Conservation (phyloP, 1,284 basidiomycete genomes). For the Irpex sp. region DNA sequence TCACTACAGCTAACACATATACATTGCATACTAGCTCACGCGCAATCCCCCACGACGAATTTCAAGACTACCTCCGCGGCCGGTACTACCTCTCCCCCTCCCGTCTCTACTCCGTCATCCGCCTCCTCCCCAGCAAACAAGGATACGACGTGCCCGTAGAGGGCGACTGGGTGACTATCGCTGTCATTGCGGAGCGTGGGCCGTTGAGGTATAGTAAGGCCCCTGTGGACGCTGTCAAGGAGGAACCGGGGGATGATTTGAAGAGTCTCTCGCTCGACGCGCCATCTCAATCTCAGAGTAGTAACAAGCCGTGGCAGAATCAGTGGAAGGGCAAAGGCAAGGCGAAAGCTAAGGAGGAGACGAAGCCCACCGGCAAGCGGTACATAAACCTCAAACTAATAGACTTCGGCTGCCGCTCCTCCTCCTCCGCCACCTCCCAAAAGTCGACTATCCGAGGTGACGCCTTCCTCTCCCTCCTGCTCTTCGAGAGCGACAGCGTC, state of each 20-base stretch:
- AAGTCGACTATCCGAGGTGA: conserved; percentile 71
- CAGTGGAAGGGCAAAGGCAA: conserved; percentile 36
- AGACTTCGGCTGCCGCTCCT: conserved; percentile 68
- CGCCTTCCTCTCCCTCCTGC: conserved; percentile 75
- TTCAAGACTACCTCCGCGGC: conserved; percentile 75
- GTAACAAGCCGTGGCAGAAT: neutral
- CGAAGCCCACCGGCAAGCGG: conserved; percentile 62
- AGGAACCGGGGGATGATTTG: conserved; percentile 37
- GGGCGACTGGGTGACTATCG: conserved; percentile 90
- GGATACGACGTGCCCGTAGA: conserved; percentile 89
- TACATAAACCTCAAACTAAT: conserved; percentile 87
- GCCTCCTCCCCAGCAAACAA: conserved; percentile 72
- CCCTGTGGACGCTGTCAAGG: conserved; percentile 51
- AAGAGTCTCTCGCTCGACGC: conserved; percentile 20
- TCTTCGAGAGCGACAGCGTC: conserved; percentile 84
- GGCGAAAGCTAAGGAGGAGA: conserved; percentile 33
- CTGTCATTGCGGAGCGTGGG: conserved; percentile 84
- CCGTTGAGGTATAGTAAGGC: conserved; percentile 66
- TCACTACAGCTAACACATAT: too few species aligned
- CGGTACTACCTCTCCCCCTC: conserved; percentile 89
- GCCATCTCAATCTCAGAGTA: conserved; percentile 10
- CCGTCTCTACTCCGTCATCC: conserved; percentile 81
- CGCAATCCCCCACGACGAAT: conserved; percentile 65
- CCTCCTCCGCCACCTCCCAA: conserved; percentile 47
- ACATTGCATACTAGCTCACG: conserved; percentile 47